Evolutionary conservation across 2,329 filamentous ascomycete genomes (phyloP).

Genomic region (Mollisia scopiformis): DNA sequence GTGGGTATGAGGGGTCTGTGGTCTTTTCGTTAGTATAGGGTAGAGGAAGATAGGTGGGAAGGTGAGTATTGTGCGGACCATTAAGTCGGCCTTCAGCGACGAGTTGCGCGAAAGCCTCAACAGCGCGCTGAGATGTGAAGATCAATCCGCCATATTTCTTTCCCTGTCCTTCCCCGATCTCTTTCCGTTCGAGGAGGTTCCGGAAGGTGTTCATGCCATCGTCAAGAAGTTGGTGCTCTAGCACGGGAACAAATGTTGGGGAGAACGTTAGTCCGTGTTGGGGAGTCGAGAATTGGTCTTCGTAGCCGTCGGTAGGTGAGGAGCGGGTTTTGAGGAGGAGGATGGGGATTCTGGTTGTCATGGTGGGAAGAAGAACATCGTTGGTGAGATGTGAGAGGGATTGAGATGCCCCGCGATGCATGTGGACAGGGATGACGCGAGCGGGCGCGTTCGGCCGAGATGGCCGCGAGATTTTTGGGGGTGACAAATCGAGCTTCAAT

Average conservation of each 20-base stretch:
- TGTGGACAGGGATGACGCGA: not conserved
- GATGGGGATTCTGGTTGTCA: slow-evolving; percentile 52
- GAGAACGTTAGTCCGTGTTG: slow-evolving; percentile 50
- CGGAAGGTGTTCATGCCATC: slow-evolving; percentile 58
- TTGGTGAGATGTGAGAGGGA: not conserved
- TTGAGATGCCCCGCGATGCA: not conserved
- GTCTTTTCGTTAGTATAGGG: slow-evolving; percentile 3
- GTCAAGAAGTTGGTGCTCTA: slow-evolving; percentile 70
- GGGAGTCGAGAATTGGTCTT: slow-evolving; percentile 58
- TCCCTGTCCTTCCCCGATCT: slow-evolving; percentile 42
- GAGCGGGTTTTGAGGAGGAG: slow-evolving; percentile 81
- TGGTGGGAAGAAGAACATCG: slow-evolving; percentile 23
- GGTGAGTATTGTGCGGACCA: slow-evolving; percentile 27
- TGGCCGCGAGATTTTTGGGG: not conserved
- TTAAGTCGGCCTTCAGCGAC: slow-evolving; percentile 58
- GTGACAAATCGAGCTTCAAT: slow-evolving; percentile 11
- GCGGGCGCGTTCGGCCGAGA: not conserved
- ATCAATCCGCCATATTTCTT: slow-evolving; percentile 73
- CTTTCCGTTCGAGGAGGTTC: slow-evolving; percentile 47
- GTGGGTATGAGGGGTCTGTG: slow-evolving; percentile 46
- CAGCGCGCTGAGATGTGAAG: slow-evolving; percentile 82
- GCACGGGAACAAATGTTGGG: slow-evolving; percentile 75
- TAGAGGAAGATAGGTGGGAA: not conserved
- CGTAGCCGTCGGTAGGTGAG: slow-evolving; percentile 70
- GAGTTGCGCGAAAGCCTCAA: slow-evolving; percentile 73